These are phyloP conservation scores for Myrmaecium sp. DNA, from an alignment of 2,329 filamentous ascomycete genomes.

Conservation along the genomic window DNA sequence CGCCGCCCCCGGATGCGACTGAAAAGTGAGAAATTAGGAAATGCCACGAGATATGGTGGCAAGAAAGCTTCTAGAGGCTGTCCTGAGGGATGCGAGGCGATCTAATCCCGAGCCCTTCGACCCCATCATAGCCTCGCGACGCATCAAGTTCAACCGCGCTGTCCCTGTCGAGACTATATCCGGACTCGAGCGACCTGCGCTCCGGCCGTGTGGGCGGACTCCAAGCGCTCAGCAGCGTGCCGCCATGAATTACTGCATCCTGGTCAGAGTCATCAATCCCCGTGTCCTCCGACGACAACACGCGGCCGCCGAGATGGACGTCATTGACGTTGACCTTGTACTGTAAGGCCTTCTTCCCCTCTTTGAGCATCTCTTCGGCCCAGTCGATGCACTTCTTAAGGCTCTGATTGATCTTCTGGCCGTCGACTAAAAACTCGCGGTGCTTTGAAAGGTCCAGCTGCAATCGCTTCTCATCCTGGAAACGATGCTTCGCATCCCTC, in stretches of 20 bases:
- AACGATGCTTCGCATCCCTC: conserved; percentile 36
- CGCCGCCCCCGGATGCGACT: too few species aligned
- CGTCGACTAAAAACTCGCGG: conserved; percentile 73
- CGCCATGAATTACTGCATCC: conserved; percentile 10
- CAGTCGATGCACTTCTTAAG: conserved; percentile 76
- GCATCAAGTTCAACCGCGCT: conserved; percentile 18
- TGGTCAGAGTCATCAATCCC: conserved; percentile 19
- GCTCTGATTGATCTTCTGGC: conserved; percentile 89
- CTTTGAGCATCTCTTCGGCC: conserved; percentile 79
- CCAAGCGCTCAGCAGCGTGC: conserved; percentile 20
- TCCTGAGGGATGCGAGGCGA: too few species aligned
- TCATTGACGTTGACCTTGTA: conserved; percentile 69
- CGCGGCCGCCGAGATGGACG: conserved; percentile 63
- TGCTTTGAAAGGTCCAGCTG: conserved; percentile 75
- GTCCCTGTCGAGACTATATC: conserved; percentile 18
- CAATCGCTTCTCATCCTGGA: conserved; percentile 67
- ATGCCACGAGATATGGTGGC: too few species aligned
- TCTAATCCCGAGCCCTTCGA: too few species aligned
- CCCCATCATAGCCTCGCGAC: too few species aligned
- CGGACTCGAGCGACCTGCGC: conserved; percentile 5
- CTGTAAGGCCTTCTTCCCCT: conserved; percentile 72
- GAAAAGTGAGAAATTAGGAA: too few species aligned
- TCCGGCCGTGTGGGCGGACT: conserved; percentile 12
- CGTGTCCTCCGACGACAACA: conserved; percentile 53
- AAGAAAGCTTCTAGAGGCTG: too few species aligned